Evolutionary conservation across 2,329 filamentous ascomycete species (phyloP).

Genomic region (Sclerotiophoma versabilis): DNA sequence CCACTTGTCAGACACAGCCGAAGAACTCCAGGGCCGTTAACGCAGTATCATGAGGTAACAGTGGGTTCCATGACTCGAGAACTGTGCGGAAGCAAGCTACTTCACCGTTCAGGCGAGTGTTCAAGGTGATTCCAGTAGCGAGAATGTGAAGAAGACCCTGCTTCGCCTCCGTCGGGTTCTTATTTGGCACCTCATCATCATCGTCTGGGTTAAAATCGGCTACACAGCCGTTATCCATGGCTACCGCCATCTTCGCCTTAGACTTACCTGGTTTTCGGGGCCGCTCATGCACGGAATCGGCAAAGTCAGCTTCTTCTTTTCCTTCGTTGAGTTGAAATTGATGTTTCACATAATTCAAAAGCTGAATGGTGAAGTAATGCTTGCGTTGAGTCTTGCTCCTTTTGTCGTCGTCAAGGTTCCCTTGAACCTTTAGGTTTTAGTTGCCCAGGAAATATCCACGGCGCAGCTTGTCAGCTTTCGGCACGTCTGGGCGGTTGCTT

Average conservation of each 20-base stretch:
- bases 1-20: constrained; percentile 54
- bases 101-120: constrained; percentile 38
- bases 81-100: constrained; percentile 41
- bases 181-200: constrained; percentile 17
- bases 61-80: constrained; percentile 42
- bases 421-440: not conserved
- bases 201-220: constrained; percentile 3
- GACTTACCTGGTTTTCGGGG: not conserved
- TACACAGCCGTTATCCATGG: not conserved
- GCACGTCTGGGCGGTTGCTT: constrained; percentile 20
- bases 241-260: not conserved
- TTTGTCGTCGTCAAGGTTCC: constrained; percentile 27
- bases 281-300: constrained; percentile 1
- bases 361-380: constrained; percentile 36
- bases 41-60: constrained; percentile 55
- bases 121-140: constrained; percentile 42
- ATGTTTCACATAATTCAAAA: constrained; percentile 35
- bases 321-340: constrained; percentile 35
- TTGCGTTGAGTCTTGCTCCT: constrained; percentile 27
- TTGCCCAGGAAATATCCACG: constrained; percentile 38
- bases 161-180: constrained; percentile 41
- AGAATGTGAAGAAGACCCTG: constrained; percentile 42
- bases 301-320: constrained; percentile 40
- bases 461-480: constrained; percentile 30
- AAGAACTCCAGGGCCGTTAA: constrained; percentile 54